Evolutionary conservation across 2,329 filamentous ascomycete genomes (phyloP), one percentile per base, ranked within the genome.

Genomic region (Fusarium incarnatum): DNA sequence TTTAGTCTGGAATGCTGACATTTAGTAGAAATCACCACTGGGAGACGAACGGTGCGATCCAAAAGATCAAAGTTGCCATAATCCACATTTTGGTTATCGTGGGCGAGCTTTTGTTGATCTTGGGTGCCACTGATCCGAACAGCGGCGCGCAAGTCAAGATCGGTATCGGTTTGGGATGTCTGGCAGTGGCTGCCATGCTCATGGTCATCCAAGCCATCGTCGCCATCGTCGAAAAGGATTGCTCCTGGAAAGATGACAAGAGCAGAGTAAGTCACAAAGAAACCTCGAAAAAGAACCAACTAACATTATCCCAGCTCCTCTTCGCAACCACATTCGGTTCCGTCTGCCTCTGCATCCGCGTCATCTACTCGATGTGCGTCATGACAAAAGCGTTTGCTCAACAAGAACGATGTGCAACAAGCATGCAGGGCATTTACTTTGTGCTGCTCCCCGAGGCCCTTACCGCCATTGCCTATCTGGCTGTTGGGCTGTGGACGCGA

Each of bases 201-300:
- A 37, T 37, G 34, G 5, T 37, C 10, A 37, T 37, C 34, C 34
- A 37, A 37, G 34, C 34, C 34, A n/a, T 37, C 10, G 34, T 37
- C 10, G 18, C 34, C 18, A n/a, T 37, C 10, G 34, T 37, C 3
- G 34, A 37, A 7, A 37, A n/a, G 18, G 34, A 18, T 1, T 12
- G 18, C 18, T 12, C 34, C 18, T 37, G 34, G 34, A n/a, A n/a
- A 7, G 34, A 37, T 8, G 34, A n/a, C 18, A 37, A 37, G 18
- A 37, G 9, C 18, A 37, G 34, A 7, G 34, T 37, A 1, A 37
- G 18, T n/a, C 3, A 6, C 18, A 1, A n/a, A 11, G 18, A n/a
- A 4, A 0, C 6, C 10, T 8, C 11, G 0, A 37, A 12, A 7
- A 7, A 4, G 18, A 11, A n/a, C 10, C 18, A 11, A n/a, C 18